phyloP scores from a whole-genome alignment of 2,329 filamentous ascomycete species.

The Phoma herbarum region DNA sequence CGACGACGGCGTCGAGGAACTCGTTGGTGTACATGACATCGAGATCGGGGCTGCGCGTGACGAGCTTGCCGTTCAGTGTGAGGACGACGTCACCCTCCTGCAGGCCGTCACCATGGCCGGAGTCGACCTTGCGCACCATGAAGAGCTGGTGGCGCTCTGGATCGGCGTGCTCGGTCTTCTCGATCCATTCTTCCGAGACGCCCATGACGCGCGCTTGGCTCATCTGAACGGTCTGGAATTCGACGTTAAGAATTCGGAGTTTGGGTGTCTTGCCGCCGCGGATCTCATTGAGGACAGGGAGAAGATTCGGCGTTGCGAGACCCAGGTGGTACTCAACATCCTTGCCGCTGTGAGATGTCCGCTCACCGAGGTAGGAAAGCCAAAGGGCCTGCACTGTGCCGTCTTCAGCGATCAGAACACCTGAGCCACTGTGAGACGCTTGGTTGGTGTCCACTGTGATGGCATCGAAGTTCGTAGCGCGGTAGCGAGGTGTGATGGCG shows the following conservation, averaged over 20 bases:
- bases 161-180: conserved; percentile 86
- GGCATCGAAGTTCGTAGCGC: conserved; percentile 94
- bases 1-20: conserved; percentile 81
- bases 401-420: conserved; percentile 87
- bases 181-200: conserved; percentile 94
- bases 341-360: conserved; percentile 77
- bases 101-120: conserved; percentile 69
- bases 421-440: conserved; percentile 90
- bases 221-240: conserved; percentile 96
- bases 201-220: conserved; percentile 97
- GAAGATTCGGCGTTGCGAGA: conserved; percentile 83
- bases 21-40: conserved; percentile 97
- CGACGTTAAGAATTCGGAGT: conserved; percentile 89
- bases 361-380: conserved; percentile 95
- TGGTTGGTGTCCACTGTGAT: conserved; percentile 96
- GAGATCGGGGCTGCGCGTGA: conserved; percentile 90
- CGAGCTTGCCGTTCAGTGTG: conserved; percentile 87
- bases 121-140: conserved; percentile 92
- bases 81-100: conserved; percentile 92
- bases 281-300: conserved; percentile 88
- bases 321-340: conserved; percentile 98
- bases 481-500: conserved; percentile 87
- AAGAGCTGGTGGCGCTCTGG: conserved; percentile 95
- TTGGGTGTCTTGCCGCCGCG: conserved; percentile 80
- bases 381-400: conserved; percentile 94